Evolutionary conservation across 2,329 filamentous ascomycete genomes (phyloP).

Genomic region (Hypomyces perniciosus): DNA sequence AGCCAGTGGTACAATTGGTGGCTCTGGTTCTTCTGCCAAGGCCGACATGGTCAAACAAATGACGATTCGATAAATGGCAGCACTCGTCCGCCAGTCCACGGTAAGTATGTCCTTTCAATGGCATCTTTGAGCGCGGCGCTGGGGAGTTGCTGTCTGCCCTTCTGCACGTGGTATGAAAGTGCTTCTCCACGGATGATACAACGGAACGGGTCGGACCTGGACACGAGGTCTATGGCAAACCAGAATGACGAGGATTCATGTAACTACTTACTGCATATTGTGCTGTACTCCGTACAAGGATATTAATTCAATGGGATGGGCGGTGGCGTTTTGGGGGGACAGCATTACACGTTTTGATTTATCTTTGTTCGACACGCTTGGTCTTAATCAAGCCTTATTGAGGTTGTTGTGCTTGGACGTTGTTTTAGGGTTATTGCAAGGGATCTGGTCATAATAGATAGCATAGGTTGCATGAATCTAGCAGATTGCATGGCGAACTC

Average conservation of each 20-base stretch:
- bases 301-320: conserved; percentile 7
- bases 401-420: too few species aligned
- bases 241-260: conserved; percentile 5
- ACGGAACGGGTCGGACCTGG: conserved; percentile 26
- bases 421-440: too few species aligned
- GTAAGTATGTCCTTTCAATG: conserved; percentile 43
- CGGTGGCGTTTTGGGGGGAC: background rate
- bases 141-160: conserved; percentile 35
- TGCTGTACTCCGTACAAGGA: background rate
- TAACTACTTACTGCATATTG: conserved; percentile 9
- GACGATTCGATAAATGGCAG: conserved; percentile 67
- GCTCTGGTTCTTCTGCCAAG: conserved; percentile 66
- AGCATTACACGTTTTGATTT: background rate
- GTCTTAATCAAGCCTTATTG: background rate
- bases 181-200: conserved; percentile 38
- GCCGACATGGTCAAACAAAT: conserved; percentile 89
- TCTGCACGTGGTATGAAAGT: conserved; percentile 46
- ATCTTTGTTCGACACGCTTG: background rate
- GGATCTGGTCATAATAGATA: background rate
- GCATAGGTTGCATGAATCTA: background rate
- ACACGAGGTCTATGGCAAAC: conserved; percentile 16
- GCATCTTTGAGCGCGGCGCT: conserved; percentile 48
- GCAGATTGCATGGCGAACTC: too few species aligned
- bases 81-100: conserved; percentile 26
- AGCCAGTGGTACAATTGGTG: conserved; percentile 55